phyloP scores from a whole-genome alignment of 148 eudicot genomes.

The Mesembryanthemum crystallinum region DNA sequence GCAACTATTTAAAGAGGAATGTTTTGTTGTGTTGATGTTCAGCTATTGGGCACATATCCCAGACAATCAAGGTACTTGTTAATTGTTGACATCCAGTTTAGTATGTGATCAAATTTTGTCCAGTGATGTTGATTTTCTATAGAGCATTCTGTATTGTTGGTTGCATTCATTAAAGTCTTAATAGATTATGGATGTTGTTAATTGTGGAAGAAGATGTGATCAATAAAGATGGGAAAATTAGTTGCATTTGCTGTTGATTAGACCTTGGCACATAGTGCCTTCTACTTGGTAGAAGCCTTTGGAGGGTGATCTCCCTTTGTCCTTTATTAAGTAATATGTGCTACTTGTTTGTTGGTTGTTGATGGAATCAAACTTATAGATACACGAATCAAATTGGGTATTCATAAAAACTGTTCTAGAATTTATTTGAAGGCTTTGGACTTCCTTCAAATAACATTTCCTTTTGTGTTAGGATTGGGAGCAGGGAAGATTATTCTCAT shows the following conservation, averaged over 20 bases:
- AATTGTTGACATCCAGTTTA: background rate
- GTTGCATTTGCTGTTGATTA: background rate
- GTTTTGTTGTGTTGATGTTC: constrained; percentile 41
- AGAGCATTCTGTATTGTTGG: background rate
- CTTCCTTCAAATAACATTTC: constrained; percentile 9
- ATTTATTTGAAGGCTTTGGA: background rate
- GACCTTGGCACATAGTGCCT: background rate
- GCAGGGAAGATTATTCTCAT: constrained; percentile 66
- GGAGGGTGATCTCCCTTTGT: background rate
- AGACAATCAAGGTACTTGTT: constrained; percentile 63
- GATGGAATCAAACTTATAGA: background rate
- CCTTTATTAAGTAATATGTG: background rate
- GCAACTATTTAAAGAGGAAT: constrained; percentile 22
- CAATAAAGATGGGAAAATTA: background rate
- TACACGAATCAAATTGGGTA: background rate
- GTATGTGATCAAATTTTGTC: background rate
- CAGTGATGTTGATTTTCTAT: background rate
- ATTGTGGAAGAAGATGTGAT: constrained; percentile 1
- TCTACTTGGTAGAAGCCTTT: background rate
- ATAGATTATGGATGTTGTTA: background rate
- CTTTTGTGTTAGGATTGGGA: constrained; percentile 61
- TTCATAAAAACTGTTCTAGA: background rate
- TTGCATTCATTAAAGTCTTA: background rate
- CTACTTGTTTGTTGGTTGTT: background rate
- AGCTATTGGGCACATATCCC: constrained; percentile 82